Evolutionary conservation across 805 yeast genomes (phyloP).

Genomic region (Yarrowia yakushimensis): DNA sequence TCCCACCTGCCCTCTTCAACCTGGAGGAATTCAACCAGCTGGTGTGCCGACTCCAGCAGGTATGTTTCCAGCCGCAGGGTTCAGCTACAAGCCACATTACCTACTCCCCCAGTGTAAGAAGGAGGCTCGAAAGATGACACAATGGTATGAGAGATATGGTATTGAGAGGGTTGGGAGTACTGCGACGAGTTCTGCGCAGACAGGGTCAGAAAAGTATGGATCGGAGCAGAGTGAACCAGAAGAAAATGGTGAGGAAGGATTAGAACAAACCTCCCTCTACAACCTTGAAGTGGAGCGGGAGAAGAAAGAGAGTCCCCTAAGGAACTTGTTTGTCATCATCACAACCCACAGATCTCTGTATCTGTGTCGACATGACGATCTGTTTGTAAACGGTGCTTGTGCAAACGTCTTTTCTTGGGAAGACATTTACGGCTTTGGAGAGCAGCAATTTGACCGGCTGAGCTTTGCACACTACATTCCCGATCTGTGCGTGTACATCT

Average conservation of each 20-base stretch:
- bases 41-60: slow-evolving; percentile 9
- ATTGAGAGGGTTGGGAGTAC: not conserved
- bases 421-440: slow-evolving; percentile 26
- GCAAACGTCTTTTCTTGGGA: slow-evolving; percentile 43
- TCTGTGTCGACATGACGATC: slow-evolving; percentile 44
- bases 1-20: slow-evolving; percentile 27
- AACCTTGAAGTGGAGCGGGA: not conserved
- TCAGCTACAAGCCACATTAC: slow-evolving; percentile 18
- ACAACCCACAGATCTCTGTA: slow-evolving; percentile 48
- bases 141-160: slow-evolving; percentile 23
- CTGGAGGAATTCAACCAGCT: slow-evolving; percentile 23
- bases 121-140: slow-evolving; percentile 9
- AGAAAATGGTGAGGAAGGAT: not conserved
- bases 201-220: no score
- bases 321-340: slow-evolving; percentile 40
- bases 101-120: slow-evolving; percentile 28
- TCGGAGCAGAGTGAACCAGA: not conserved
- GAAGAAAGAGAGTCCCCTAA: slow-evolving; percentile 32
- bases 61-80: not conserved
- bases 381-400: slow-evolving; percentile 50
- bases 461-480: slow-evolving; percentile 40
- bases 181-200: no score
- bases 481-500: slow-evolving; percentile 42
- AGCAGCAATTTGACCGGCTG: slow-evolving; percentile 33
- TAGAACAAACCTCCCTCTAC: not conserved